phyloP scores from a whole-genome alignment of 208 protist genomes.

The Trypanosoma congolense region DNA sequence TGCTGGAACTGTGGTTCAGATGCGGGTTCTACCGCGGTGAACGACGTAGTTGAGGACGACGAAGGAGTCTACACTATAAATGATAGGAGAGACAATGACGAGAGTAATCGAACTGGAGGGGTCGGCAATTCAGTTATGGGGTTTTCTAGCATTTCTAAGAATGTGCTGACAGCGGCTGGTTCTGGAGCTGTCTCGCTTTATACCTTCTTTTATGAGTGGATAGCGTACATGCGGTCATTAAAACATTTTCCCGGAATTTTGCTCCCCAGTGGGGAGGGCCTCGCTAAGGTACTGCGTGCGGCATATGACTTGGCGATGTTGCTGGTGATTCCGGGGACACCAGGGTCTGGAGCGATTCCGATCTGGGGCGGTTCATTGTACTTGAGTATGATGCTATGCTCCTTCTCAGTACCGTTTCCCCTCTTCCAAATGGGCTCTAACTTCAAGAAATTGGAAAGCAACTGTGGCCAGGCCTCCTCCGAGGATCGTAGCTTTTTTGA shows the following conservation, averaged over 20 bases:
- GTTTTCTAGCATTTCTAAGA: background rate
- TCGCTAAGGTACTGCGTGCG: slow-evolving; percentile 59
- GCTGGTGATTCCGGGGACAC: slow-evolving; percentile 37
- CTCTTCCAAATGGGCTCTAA: slow-evolving; percentile 37
- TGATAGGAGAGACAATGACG: slow-evolving; percentile 23
- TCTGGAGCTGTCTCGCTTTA: slow-evolving; percentile 36
- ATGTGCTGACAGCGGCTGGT: slow-evolving; percentile 10
- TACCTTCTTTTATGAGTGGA: slow-evolving; percentile 65
- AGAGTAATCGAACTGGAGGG: slow-evolving; percentile 13
- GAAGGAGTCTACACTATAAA: slow-evolving; percentile 11
- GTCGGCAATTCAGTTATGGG: slow-evolving; percentile 6
- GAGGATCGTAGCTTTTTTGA: slow-evolving; percentile 13
- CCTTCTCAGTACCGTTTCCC: slow-evolving; percentile 64
- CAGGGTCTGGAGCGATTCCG: slow-evolving; percentile 17
- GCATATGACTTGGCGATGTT: slow-evolving; percentile 54
- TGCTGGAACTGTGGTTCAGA: slow-evolving; percentile 57
- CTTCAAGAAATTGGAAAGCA: background rate
- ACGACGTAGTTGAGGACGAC: slow-evolving; percentile 60
- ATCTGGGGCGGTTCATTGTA: slow-evolving; percentile 53
- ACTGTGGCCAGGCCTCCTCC: background rate
- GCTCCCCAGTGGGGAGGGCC: slow-evolving; percentile 39
- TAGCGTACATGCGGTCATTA: slow-evolving; percentile 33
- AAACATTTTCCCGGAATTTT: slow-evolving; percentile 22
- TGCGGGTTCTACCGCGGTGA: slow-evolving; percentile 46
- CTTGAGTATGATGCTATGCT: slow-evolving; percentile 62